A percentile compares a stretch with the other conserved stretches of the same genome.
phyloP scores from a whole-genome alignment of 176 grass and related monocot species.

The Avena insularis region DNA sequence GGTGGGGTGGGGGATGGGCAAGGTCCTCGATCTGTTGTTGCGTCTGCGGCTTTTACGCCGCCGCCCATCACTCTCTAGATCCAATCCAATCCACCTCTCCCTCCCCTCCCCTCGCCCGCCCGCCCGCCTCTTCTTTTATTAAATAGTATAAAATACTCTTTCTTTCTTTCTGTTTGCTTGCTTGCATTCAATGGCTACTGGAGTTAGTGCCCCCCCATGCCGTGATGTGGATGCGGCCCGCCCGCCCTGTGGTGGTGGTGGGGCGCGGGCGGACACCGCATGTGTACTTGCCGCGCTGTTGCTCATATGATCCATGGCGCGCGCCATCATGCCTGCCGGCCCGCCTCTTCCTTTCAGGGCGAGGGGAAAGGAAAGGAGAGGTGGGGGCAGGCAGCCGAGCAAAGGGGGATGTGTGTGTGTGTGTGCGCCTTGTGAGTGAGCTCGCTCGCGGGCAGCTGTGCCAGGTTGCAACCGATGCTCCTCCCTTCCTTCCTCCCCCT shows the following conservation, averaged over 20 bases:
- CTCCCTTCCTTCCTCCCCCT: slow-evolving; percentile 31
- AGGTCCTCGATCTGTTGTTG: slow-evolving; percentile 44
- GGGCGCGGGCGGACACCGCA: slow-evolving; percentile 30
- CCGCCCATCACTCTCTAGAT: slow-evolving; percentile 61
- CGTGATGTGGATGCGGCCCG: slow-evolving; percentile 38
- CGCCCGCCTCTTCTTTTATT: slow-evolving; percentile 16
- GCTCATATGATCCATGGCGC: slow-evolving; percentile 61
- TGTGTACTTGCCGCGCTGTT: slow-evolving; percentile 47
- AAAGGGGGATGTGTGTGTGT: background rate
- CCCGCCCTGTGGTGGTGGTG: background rate
- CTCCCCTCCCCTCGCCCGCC: too few species aligned
- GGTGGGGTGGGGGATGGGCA: slow-evolving; percentile 26
- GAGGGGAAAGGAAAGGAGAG: background rate
- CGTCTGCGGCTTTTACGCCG: slow-evolving; percentile 15
- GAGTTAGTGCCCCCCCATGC: slow-evolving; percentile 58
- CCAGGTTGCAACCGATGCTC: slow-evolving; percentile 56
- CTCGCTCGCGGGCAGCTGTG: slow-evolving; percentile 53
- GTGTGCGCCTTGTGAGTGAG: slow-evolving; percentile 50
- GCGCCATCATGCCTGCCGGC: slow-evolving; percentile 49
- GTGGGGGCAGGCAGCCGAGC: background rate
- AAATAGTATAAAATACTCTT: background rate
- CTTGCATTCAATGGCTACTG: slow-evolving; percentile 59
- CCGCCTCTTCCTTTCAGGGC: slow-evolving; percentile 18
- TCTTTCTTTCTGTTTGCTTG: slow-evolving; percentile 6
- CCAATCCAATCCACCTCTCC: slow-evolving; percentile 45